Evolutionary conservation across 192 early-diverging fungal genomes (phyloP), one percentile per base, ranked within the genome.

Genomic region (Irineochytrium annulatum): DNA sequence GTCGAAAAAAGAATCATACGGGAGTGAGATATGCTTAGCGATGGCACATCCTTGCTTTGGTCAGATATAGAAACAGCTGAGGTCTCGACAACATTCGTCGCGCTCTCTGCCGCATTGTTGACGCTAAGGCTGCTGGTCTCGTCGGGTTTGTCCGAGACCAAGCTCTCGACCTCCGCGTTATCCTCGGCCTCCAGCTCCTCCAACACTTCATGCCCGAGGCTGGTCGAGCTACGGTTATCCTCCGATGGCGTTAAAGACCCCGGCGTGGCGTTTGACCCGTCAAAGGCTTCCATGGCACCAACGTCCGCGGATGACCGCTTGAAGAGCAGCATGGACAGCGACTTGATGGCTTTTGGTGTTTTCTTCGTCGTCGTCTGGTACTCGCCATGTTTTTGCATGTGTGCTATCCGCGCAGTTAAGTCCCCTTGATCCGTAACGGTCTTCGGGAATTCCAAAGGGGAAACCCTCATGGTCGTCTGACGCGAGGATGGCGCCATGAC

Each of bases 341-440:
- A 69, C 46, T 70, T 70, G 22, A 70, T 59, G 3, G 67, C 55
- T 43, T 70, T 73, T 11, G 30, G 32, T 17, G 30, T 46, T 35
- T 62, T 60, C n/a, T 3, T 29, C 34, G 54, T 37, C 29, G 2
- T 65, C 57, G 34, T 8, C 43, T 30, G 56, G 62, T 32, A 43
- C 31, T 63, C 58, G 6, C 60, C 37, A 13, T 5, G 43, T 31
- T 60, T 64, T 45, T 14, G 34, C 49, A 57, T 26, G 19, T 6
- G 14, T 2, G 48, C 53, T 8, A 62, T 29, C 11, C 57, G 24
- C 27, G 33, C 35, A 3, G 60, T 55, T 6, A 72, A 29, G 8
- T 45, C 54, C 27, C 37, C 67, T 32, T 55, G 60, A 66, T 73
- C 71, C 35, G 67, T 73, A 14, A 71, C 52, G n/a, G 71, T 73